These are phyloP conservation scores for Phylloporus sp. DNA, from an alignment of 768 basidiomycete genomes.

Conservation along the genomic window DNA sequence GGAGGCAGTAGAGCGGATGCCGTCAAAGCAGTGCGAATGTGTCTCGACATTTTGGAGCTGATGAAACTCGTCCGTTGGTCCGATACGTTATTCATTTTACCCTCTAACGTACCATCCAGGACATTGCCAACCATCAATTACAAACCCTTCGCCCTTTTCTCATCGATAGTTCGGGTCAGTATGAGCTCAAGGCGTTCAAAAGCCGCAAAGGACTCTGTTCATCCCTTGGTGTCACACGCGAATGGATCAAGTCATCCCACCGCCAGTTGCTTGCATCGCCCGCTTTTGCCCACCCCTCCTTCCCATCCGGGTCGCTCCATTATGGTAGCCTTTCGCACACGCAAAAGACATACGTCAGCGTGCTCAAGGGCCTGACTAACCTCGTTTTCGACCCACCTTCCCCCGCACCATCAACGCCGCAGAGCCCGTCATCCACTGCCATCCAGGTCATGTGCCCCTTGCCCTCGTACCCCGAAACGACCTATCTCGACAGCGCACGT, in stretches of 20 bases:
- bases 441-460: slow-evolving; percentile 32
- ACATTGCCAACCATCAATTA: slow-evolving; percentile 94
- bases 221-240: slow-evolving; percentile 51
- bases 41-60: slow-evolving; percentile 86
- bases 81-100: slow-evolving; percentile 8
- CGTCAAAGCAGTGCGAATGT: slow-evolving; percentile 70
- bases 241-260: slow-evolving; percentile 61
- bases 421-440: slow-evolving; percentile 28
- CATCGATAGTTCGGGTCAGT: slow-evolving; percentile 69
- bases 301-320: slow-evolving; percentile 38
- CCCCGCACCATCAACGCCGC: slow-evolving; percentile 32
- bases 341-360: slow-evolving; percentile 45
- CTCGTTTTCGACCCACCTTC: slow-evolving; percentile 56
- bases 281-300: slow-evolving; percentile 41
- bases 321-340: slow-evolving; percentile 43
- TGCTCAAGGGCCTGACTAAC: slow-evolving; percentile 57
- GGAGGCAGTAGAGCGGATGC: slow-evolving; percentile 56
- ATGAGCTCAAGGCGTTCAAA: slow-evolving; percentile 76
- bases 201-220: slow-evolving; percentile 42
- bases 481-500: slow-evolving; percentile 73
- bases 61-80: slow-evolving; percentile 81
- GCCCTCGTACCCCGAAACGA: slow-evolving; percentile 65
- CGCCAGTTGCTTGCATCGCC: slow-evolving; percentile 38
- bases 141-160: slow-evolving; percentile 90
- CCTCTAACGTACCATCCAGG: slow-evolving; percentile 44